Percentiles rank a stretch among this genome's conserved stretches.
These are phyloP conservation scores for Acanthamoeba divionensis DNA, from an alignment of 208 protist species.

Conservation along the genomic window DNA sequence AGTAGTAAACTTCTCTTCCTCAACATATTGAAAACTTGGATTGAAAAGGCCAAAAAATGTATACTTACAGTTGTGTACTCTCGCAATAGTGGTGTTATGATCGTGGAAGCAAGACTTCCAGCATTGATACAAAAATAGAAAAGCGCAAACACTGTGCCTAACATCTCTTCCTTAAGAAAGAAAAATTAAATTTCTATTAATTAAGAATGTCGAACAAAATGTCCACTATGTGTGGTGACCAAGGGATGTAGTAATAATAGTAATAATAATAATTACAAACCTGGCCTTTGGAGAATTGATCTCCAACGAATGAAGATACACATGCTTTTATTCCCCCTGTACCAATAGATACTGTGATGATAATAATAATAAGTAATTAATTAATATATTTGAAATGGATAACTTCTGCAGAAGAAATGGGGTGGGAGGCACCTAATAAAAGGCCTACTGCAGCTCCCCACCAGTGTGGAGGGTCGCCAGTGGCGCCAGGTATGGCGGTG, in stretches of 20 bases:
- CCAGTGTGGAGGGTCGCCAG: constrained; percentile 59
- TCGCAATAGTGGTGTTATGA: constrained; percentile 75
- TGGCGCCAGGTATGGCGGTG: constrained; percentile 70
- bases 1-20: too few relatives aligned
- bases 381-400: too few relatives aligned
- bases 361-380: not conserved
- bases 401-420: too few relatives aligned
- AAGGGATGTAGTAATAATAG: not conserved
- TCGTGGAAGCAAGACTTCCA: constrained; percentile 68
- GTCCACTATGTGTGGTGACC: not conserved
- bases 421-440: not conserved
- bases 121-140: constrained; percentile 81
- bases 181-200: not conserved
- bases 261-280: not conserved
- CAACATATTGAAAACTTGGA: not conserved
- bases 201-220: not conserved
- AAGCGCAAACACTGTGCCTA: constrained; percentile 68
- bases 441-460: constrained; percentile 61
- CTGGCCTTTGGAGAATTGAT: constrained; percentile 73
- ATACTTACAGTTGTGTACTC: constrained; percentile 29
- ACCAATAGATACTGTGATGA: constrained; percentile 69
- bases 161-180: not conserved
- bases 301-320: constrained; percentile 73
- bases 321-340: constrained; percentile 80
- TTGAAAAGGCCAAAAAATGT: not conserved